phyloP scores from a whole-genome alignment of 2,329 filamentous ascomycete species.

The Alternaria conjuncta region DNA sequence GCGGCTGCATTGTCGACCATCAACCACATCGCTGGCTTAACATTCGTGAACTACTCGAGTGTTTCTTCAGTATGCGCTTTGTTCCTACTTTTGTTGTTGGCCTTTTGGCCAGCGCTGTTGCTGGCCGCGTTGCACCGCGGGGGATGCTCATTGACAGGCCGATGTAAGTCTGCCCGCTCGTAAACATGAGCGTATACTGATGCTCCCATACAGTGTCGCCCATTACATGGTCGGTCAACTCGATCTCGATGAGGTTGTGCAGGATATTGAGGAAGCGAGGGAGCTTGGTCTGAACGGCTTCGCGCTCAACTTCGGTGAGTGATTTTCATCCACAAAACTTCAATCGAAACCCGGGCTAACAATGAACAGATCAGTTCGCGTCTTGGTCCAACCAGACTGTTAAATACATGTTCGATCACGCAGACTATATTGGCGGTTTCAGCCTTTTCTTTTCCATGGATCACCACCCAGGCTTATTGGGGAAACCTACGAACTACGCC shows the following conservation, averaged over 20 bases:
- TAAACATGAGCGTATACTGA: too few species aligned
- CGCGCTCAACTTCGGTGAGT: slow-evolving; percentile 41
- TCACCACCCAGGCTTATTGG: slow-evolving; percentile 18
- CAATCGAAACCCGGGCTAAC: background rate
- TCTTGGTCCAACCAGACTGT: slow-evolving; percentile 39
- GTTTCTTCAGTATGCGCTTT: slow-evolving; percentile 9
- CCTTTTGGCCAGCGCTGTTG: slow-evolving; percentile 7
- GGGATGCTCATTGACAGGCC: background rate
- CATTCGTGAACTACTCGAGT: background rate
- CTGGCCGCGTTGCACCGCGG: background rate
- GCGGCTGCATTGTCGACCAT: background rate
- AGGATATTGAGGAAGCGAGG: slow-evolving; percentile 38
- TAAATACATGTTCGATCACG: slow-evolving; percentile 38
- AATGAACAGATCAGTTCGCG: slow-evolving; percentile 11
- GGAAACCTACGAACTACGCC: slow-evolving; percentile 33
- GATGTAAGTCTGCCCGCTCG: background rate
- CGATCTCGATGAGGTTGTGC: slow-evolving; percentile 20
- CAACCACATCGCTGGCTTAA: background rate
- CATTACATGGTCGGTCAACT: slow-evolving; percentile 37
- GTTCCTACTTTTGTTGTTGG: slow-evolving; percentile 1
- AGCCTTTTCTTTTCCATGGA: slow-evolving; percentile 42
- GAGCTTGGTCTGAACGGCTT: slow-evolving; percentile 45
- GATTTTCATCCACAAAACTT: background rate
- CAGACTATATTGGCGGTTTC: slow-evolving; percentile 34
- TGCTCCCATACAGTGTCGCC: slow-evolving; percentile 15